phyloP scores from a whole-genome alignment of 2,329 filamentous ascomycete genomes.

The Xylariaceae sp. region DNA sequence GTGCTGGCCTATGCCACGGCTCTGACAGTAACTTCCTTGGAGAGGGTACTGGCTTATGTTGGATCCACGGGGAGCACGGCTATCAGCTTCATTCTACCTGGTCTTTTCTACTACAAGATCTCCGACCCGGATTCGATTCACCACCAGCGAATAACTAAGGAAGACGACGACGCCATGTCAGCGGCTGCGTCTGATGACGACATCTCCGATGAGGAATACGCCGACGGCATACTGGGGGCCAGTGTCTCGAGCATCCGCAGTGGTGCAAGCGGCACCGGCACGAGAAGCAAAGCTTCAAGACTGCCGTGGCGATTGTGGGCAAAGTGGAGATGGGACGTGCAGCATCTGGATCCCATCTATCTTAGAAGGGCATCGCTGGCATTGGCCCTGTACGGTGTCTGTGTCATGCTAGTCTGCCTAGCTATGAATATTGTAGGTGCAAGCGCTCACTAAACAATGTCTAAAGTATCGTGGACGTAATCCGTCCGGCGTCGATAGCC shows the following conservation, averaged over 20 bases:
- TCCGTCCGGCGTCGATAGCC: not conserved
- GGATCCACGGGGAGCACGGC: conserved; percentile 91
- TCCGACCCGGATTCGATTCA: conserved; percentile 81
- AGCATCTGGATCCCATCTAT: conserved; percentile 60
- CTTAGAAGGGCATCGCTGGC: conserved; percentile 70
- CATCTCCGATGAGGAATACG: conserved; percentile 18
- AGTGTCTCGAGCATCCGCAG: conserved; percentile 46
- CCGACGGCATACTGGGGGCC: conserved; percentile 40
- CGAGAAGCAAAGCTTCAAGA: conserved; percentile 34
- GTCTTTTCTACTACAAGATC: conserved; percentile 98
- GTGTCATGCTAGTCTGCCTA: conserved; percentile 88
- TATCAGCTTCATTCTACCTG: conserved; percentile 94
- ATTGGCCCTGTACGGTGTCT: conserved; percentile 74
- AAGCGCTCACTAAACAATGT: conserved; percentile 49
- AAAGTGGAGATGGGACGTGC: conserved; percentile 56
- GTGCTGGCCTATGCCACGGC: conserved; percentile 81
- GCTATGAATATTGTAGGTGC: conserved; percentile 79
- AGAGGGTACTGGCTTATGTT: conserved; percentile 90
- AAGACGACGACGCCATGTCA: conserved; percentile 79
- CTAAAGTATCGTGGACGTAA: not conserved
- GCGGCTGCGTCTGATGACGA: conserved; percentile 36
- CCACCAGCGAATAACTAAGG: conserved; percentile 83
- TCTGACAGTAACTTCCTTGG: conserved; percentile 84
- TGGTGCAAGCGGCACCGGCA: conserved; percentile 36
- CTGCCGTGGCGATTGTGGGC: conserved; percentile 49